These are phyloP conservation scores for Ilyonectria mors-panacis DNA, from an alignment of 2,329 filamentous ascomycete genomes.

Conservation along the genomic window DNA sequence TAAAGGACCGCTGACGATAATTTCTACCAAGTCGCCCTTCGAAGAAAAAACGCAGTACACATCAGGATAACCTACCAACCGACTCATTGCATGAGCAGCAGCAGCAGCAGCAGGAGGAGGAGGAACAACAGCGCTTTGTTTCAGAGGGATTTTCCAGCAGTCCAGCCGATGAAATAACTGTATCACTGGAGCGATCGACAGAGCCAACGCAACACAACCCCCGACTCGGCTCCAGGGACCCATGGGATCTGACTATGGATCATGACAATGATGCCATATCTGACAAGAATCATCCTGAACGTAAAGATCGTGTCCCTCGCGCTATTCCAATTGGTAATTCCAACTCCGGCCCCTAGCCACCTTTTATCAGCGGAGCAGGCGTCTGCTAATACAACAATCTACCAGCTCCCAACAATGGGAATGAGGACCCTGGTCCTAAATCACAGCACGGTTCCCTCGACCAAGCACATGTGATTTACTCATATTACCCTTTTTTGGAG, in stretches of 20 bases:
- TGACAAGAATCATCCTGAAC: not conserved
- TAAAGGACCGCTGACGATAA: not conserved
- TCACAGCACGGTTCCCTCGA: not conserved
- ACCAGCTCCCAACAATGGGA: constrained; percentile 5
- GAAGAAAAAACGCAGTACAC: constrained; percentile 1
- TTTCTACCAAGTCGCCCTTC: constrained; percentile 7
- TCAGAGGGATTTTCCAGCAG: not conserved
- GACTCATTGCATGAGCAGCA: not conserved
- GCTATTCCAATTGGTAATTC: not conserved
- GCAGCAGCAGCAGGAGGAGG: not conserved
- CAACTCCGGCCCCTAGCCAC: not conserved
- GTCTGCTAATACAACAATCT: not conserved
- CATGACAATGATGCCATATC: not conserved
- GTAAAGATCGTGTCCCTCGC: not conserved
- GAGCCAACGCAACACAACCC: constrained; percentile 2
- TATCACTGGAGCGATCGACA: constrained; percentile 11
- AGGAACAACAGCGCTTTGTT: not conserved
- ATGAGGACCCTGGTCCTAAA: constrained; percentile 2
- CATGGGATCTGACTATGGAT: not conserved
- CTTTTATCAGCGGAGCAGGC: not conserved
- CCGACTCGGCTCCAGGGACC: not conserved
- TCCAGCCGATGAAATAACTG: not conserved
- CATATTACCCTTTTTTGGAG: constrained; percentile 28
- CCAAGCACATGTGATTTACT: constrained; percentile 33
- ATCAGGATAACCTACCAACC: not conserved